A percentile compares a stretch with the other conserved stretches of the same genome.
Evolutionary conservation across 2,329 filamentous ascomycete species (phyloP).

Genomic region (Pyrenophora seminiperda): DNA sequence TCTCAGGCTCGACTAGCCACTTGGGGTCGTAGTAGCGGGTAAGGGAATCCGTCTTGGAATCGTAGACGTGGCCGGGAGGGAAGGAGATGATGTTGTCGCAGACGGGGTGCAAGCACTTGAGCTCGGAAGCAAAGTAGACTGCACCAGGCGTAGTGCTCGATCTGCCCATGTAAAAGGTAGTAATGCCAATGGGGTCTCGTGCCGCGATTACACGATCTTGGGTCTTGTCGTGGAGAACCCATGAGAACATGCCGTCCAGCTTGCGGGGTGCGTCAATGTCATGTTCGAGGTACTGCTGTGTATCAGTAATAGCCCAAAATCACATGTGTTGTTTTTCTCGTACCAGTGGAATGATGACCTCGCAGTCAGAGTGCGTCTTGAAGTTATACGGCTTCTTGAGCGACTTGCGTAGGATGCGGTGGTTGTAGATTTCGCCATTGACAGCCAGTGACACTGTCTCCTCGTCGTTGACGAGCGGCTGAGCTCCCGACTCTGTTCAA

Average conservation of each 20-base stretch:
- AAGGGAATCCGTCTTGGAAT: slow-evolving; percentile 84
- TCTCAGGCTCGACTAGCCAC: slow-evolving; percentile 82
- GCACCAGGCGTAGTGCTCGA: slow-evolving; percentile 78
- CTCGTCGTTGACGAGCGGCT: slow-evolving; percentile 92
- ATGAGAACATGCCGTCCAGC: slow-evolving; percentile 99
- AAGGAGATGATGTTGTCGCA: slow-evolving; percentile 96
- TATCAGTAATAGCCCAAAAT: slow-evolving; percentile 23
- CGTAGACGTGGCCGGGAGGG: slow-evolving; percentile 93
- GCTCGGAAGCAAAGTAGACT: slow-evolving; percentile 94
- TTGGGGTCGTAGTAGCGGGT: slow-evolving; percentile 89
- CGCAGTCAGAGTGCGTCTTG: slow-evolving; percentile 98
- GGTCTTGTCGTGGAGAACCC: slow-evolving; percentile 95
- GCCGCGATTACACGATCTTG: slow-evolving; percentile 92
- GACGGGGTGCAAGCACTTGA: slow-evolving; percentile 90
- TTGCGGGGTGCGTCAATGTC: slow-evolving; percentile 89
- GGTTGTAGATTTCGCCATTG: slow-evolving; percentile 99
- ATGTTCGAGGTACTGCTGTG: slow-evolving; percentile 80
- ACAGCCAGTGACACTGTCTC: slow-evolving; percentile 87
- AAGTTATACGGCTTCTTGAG: slow-evolving; percentile 87
- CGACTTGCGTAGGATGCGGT: slow-evolving; percentile 87
- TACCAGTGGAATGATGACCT: slow-evolving; percentile 97
- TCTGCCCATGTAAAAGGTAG: slow-evolving; percentile 95
- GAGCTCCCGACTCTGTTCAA: slow-evolving; percentile 81
- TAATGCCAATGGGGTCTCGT: slow-evolving; percentile 95
- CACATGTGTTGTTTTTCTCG: slow-evolving; percentile 38